Conservation (phyloP, 148 eudicot genomes). For the Arbutus unedo region DNA sequence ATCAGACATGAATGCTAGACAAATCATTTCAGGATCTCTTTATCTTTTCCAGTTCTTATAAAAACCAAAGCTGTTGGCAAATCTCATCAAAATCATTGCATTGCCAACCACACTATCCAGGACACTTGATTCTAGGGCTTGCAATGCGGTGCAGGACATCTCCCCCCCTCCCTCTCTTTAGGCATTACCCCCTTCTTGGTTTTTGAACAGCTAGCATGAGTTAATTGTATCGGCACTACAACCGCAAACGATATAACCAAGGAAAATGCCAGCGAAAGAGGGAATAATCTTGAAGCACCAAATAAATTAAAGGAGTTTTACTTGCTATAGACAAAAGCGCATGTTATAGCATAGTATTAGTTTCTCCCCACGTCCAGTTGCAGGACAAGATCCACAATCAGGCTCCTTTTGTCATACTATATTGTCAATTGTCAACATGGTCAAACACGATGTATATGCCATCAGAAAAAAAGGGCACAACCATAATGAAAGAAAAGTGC, state of each 20-base stretch:
- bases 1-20: slow-evolving; percentile 2
- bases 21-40: not conserved
- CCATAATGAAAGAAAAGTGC: slow-evolving; percentile 9
- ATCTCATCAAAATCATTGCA: slow-evolving; percentile 10
- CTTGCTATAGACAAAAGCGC: not conserved
- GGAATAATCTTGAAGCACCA: not conserved
- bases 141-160: no score
- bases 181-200: not conserved
- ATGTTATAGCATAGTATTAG: not conserved
- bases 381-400: slow-evolving; percentile 9
- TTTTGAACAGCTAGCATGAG: not conserved
- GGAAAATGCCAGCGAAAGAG: not conserved
- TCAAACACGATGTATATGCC: not conserved
- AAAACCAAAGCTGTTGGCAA: not conserved
- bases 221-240: not conserved
- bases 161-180: not conserved
- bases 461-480: not conserved
- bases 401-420: not conserved
- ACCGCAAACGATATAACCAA: not conserved
- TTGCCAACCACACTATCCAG: not conserved
- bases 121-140: not conserved
- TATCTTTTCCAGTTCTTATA: not conserved
- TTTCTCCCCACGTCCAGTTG: not conserved
- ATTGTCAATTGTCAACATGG: not conserved
- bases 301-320: not conserved